phyloP scores from a whole-genome alignment of 1,139 yeast genomes.

The Suhomyces panamericanus region DNA sequence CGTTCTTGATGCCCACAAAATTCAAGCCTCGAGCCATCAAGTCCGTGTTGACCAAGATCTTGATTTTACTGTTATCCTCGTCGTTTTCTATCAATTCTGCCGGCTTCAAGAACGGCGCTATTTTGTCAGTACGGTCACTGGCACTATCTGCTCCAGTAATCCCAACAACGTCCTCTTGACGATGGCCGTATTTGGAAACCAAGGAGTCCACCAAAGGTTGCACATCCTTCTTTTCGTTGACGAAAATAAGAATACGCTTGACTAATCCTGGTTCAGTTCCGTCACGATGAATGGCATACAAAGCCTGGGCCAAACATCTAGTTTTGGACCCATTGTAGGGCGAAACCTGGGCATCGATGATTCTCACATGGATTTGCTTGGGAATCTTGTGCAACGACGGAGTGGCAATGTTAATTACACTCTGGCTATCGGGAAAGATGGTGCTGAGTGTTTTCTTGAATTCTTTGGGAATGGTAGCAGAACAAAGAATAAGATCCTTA shows the following conservation, averaged over 20 bases:
- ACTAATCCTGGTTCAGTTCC: constrained; percentile 76
- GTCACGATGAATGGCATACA: constrained; percentile 82
- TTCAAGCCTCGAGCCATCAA: constrained; percentile 87
- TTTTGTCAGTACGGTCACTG: constrained; percentile 55
- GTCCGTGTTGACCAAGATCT: constrained; percentile 87
- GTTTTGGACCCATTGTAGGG: constrained; percentile 84
- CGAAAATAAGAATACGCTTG: constrained; percentile 85
- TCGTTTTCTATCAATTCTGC: constrained; percentile 43
- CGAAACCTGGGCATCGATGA: constrained; percentile 70
- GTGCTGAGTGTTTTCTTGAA: constrained; percentile 63
- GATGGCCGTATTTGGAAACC: constrained; percentile 53
- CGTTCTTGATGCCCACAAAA: constrained; percentile 78
- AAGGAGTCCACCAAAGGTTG: constrained; percentile 56
- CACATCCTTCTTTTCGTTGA: constrained; percentile 71
- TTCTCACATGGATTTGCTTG: constrained; percentile 64
- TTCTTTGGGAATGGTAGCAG: constrained; percentile 86
- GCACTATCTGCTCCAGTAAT: constrained; percentile 65
- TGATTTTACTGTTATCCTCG: constrained; percentile 33
- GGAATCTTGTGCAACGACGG: constrained; percentile 85
- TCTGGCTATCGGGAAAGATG: constrained; percentile 60
- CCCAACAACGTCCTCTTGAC: constrained; percentile 48
- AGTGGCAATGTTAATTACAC: constrained; percentile 63
- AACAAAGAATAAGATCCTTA: constrained; percentile 69
- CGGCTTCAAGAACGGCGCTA: constrained; percentile 63
- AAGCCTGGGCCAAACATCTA: constrained; percentile 82